A percentile compares a stretch with the other conserved stretches of the same genome.
phyloP scores from a whole-genome alignment of 2,329 filamentous ascomycete species.

The Colletotrichum sp. region DNA sequence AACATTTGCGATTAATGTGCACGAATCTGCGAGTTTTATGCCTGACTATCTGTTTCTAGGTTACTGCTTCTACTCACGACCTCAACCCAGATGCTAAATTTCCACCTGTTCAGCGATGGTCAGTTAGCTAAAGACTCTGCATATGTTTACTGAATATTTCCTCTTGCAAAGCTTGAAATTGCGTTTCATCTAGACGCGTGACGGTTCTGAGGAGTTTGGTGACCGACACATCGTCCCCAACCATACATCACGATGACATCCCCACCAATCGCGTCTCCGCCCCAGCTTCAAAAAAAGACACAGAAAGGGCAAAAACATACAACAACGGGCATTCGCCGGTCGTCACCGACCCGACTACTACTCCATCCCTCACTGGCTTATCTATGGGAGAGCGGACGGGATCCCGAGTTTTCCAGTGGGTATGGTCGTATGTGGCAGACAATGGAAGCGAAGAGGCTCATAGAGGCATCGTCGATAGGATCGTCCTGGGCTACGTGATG shows the following conservation, averaged over 20 bases:
- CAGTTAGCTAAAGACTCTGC: neutral
- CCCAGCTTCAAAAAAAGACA: neutral
- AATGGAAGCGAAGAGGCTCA: fast-evolving
- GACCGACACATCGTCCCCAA: neutral
- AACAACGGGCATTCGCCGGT: neutral
- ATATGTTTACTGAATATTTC: neutral
- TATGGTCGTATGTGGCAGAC: neutral
- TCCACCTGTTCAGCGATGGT: neutral
- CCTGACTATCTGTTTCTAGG: no score
- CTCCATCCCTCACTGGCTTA: neutral
- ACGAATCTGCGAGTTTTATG: neutral
- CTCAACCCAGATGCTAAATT: neutral
- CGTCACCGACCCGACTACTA: neutral
- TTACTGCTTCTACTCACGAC: neutral
- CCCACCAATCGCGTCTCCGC: neutral
- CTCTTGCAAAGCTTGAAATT: neutral
- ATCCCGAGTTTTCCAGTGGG: neutral
- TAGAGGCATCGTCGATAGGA: no score
- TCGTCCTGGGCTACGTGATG: no score
- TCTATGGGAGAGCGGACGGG: neutral
- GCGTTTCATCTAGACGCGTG: neutral
- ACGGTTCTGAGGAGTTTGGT: neutral
- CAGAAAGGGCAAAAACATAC: neutral
- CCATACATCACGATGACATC: neutral
- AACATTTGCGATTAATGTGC: neutral